Conservation (phyloP, 1,139 yeast genomes). For the Taphrina pruni region DNA sequence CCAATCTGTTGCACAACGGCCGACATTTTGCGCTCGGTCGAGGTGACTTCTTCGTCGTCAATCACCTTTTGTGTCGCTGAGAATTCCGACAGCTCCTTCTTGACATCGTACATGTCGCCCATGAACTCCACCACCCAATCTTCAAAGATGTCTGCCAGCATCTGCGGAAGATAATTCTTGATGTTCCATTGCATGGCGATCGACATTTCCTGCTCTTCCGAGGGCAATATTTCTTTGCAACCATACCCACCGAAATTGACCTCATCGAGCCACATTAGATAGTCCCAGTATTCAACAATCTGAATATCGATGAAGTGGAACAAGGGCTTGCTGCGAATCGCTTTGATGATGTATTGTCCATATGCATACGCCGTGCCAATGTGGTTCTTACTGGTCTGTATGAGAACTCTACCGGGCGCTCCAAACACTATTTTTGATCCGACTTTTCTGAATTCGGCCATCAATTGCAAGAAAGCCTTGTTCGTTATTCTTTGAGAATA, state of each 20-base stretch:
- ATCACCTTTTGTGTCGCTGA: slow-evolving; percentile 52
- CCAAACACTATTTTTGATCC: slow-evolving; percentile 84
- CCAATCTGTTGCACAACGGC: slow-evolving; percentile 37
- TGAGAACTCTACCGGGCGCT: slow-evolving; percentile 72
- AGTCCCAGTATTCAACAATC: slow-evolving; percentile 85
- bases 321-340: slow-evolving; percentile 78
- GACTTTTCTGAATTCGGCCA: slow-evolving; percentile 77
- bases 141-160: slow-evolving; percentile 80
- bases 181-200: slow-evolving; percentile 83
- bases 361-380: slow-evolving; percentile 92
- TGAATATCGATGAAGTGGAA: slow-evolving; percentile 80
- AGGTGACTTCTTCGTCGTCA: slow-evolving; percentile 50
- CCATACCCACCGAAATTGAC: slow-evolving; percentile 80
- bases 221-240: slow-evolving; percentile 17
- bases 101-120: slow-evolving; percentile 69
- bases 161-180: slow-evolving; percentile 70
- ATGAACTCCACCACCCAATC: slow-evolving; percentile 83
- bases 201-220: slow-evolving; percentile 46
- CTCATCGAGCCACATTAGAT: slow-evolving; percentile 92
- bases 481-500: slow-evolving; percentile 87
- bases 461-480: slow-evolving; percentile 78
- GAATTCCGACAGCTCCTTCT: slow-evolving; percentile 49
- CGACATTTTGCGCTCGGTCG: slow-evolving; percentile 18
- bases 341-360: slow-evolving; percentile 83
- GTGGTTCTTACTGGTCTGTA: slow-evolving; percentile 75